Percentiles rank a stretch among this genome's conserved stretches.
Evolutionary conservation across 805 yeast genomes (phyloP).

Genomic region (Helenozyma rhizophorensis): DNA sequence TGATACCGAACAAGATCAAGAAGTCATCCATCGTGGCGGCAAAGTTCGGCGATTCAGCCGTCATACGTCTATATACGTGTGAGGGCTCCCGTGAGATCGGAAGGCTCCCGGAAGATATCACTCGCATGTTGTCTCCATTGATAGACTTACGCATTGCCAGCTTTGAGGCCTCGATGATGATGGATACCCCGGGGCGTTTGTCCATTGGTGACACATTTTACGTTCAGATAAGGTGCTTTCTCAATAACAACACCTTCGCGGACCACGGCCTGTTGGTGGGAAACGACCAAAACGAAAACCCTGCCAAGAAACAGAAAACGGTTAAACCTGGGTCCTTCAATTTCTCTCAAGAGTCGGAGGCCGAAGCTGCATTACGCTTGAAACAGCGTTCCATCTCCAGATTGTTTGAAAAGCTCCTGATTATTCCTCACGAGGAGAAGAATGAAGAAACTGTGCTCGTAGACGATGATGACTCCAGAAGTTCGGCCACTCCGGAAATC

Average conservation of each 20-base stretch:
- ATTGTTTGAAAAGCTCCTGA: constrained; percentile 50
- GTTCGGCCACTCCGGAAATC: constrained; percentile 7
- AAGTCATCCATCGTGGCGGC: constrained; percentile 13
- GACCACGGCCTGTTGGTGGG: constrained; percentile 7
- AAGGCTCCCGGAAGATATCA: constrained; percentile 66
- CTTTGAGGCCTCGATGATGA: constrained; percentile 56
- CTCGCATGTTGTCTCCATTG: constrained; percentile 62
- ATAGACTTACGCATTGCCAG: constrained; percentile 49
- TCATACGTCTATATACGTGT: constrained; percentile 29
- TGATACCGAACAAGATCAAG: constrained; percentile 23
- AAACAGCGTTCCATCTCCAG: constrained; percentile 53
- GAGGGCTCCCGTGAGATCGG: constrained; percentile 58
- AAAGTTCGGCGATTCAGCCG: constrained; percentile 25
- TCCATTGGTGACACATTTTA: constrained; percentile 75
- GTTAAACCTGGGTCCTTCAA: constrained; percentile 17
- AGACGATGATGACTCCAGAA: constrained; percentile 5
- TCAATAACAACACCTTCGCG: constrained; percentile 39
- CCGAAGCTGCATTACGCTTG: constrained; percentile 47
- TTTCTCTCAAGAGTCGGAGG: constrained; percentile 44
- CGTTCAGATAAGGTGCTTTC: constrained; percentile 63
- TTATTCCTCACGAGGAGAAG: constrained; percentile 19
- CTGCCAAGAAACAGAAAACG: constrained; percentile 17
- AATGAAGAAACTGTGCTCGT: not conserved
- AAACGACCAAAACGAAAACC: constrained; percentile 4
- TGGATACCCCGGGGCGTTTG: constrained; percentile 49